Evolutionary conservation across 768 basidiomycete genomes (phyloP).

Genomic region (Amanita phalloides): DNA sequence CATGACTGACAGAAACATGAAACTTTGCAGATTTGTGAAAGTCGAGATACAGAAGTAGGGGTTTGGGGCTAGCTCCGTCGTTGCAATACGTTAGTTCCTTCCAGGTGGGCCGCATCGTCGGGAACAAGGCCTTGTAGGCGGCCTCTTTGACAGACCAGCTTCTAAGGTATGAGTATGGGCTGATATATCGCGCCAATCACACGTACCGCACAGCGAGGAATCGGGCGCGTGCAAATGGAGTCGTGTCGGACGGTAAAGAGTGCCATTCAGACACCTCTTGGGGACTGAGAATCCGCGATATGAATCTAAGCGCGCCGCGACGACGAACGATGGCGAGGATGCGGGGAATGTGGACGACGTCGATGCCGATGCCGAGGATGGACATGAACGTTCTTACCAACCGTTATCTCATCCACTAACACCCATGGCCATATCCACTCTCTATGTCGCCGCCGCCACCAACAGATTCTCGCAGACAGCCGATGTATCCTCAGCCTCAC

Average conservation of each 20-base stretch:
- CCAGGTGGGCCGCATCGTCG: conserved; percentile 52
- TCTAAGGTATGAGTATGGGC: conserved; percentile 6
- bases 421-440: conserved; percentile 18
- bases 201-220: conserved; percentile 73
- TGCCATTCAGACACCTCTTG: conserved; percentile 32
- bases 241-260: conserved; percentile 14
- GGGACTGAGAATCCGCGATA: conserved; percentile 52
- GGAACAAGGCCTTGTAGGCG: conserved; percentile 77
- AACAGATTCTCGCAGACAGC: conserved; percentile 41
- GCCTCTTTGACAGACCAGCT: conserved; percentile 86
- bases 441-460: conserved; percentile 35
- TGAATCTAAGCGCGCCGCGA: conserved; percentile 34
- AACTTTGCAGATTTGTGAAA: conserved; percentile 23
- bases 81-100: conserved; percentile 53
- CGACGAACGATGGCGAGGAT: conserved; percentile 44
- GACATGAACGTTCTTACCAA: conserved; percentile 26
- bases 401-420: conserved; percentile 1
- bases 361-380: conserved; percentile 69
- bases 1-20: conserved; percentile 73
- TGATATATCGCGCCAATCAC: background rate
- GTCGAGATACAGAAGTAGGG: conserved; percentile 29
- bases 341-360: conserved; percentile 62
- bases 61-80: conserved; percentile 21
- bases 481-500: conserved; percentile 30
- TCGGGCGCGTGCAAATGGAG: conserved; percentile 18